A percentile compares a stretch with the other conserved stretches of the same genome.
phyloP scores from a whole-genome alignment of 2,329 filamentous ascomycete genomes.

The Ophiostoma piceae region DNA sequence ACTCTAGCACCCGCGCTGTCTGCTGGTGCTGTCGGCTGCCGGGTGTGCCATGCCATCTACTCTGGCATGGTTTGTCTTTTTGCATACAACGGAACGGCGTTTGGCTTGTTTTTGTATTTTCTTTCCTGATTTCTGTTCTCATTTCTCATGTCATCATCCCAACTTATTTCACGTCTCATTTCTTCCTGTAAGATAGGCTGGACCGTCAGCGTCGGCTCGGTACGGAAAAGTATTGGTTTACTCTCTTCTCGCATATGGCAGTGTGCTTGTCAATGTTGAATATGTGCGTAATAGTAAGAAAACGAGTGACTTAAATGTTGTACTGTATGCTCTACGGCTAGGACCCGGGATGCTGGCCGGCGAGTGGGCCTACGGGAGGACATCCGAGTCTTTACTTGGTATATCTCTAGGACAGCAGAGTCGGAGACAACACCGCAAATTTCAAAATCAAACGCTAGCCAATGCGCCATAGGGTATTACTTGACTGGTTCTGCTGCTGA shows the following conservation, averaged over 20 bases:
- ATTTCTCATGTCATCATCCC: background rate
- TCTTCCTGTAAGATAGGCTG: conserved; percentile 6
- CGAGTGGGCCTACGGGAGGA: background rate
- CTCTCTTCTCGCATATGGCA: conserved; percentile 2
- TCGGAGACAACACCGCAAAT: background rate
- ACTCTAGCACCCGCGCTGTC: background rate
- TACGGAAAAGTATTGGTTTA: conserved; percentile 8
- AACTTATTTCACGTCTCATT: background rate
- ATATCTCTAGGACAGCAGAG: too few species aligned
- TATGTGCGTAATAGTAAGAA: too few species aligned
- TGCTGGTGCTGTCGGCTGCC: background rate
- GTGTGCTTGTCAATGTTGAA: background rate
- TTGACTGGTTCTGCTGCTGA: too few species aligned
- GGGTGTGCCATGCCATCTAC: background rate
- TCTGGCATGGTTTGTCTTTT: background rate
- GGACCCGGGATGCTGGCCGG: background rate
- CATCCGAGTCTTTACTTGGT: background rate
- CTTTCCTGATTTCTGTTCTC: background rate
- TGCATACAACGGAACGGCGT: conserved; percentile 15
- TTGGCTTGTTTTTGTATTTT: background rate
- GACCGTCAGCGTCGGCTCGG: conserved; percentile 8
- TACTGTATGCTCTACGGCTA: background rate
- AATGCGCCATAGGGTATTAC: too few species aligned
- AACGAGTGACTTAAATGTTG: too few species aligned
- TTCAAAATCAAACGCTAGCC: background rate